Evolutionary conservation across 495 filamentous ascomycete genomes (phyloP).

Genomic region (Xylaria cubensis): DNA sequence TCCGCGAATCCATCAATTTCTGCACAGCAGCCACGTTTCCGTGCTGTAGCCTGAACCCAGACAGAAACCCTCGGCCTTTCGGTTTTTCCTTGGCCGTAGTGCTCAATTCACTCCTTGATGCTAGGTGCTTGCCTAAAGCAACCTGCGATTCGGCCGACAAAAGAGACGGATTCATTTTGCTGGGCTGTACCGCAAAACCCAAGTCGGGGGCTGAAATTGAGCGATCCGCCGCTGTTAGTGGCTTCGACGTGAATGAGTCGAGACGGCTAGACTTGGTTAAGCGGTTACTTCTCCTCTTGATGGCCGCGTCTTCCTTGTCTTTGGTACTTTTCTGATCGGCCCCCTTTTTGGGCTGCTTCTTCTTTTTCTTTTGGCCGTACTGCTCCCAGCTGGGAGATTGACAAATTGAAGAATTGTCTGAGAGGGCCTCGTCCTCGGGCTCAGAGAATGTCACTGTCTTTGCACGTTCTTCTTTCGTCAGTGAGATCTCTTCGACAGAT

Average conservation of each 20-base stretch:
- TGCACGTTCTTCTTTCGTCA: constrained; percentile 36
- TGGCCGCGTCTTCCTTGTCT: constrained; percentile 48
- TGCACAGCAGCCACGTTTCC: constrained; percentile 40
- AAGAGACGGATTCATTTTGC: constrained; percentile 20
- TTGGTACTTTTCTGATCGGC: constrained; percentile 51
- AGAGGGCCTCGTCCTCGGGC: constrained; percentile 47
- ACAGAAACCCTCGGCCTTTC: constrained; percentile 40
- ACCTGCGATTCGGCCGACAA: background rate
- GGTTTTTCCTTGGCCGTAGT: constrained; percentile 30
- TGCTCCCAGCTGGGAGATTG: constrained; percentile 64
- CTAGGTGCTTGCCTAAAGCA: background rate
- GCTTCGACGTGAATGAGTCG: constrained; percentile 28
- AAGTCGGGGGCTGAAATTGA: constrained; percentile 38
- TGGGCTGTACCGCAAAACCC: constrained; percentile 30
- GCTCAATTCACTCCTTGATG: constrained; percentile 25
- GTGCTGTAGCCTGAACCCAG: constrained; percentile 38
- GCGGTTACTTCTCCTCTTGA: constrained; percentile 49
- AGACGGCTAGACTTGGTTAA: constrained; percentile 45
- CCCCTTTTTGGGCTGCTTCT: constrained; percentile 54
- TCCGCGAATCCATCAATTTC: constrained; percentile 35
- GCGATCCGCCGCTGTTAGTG: constrained; percentile 32
- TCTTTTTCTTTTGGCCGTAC: constrained; percentile 55
- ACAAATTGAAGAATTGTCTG: constrained; percentile 60
- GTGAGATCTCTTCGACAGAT: constrained; percentile 29
- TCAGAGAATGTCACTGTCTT: constrained; percentile 55